Evolutionary conservation across 371 early-diverging fungal genomes (phyloP).

Genomic region (Choanephora cucurbitarum): DNA sequence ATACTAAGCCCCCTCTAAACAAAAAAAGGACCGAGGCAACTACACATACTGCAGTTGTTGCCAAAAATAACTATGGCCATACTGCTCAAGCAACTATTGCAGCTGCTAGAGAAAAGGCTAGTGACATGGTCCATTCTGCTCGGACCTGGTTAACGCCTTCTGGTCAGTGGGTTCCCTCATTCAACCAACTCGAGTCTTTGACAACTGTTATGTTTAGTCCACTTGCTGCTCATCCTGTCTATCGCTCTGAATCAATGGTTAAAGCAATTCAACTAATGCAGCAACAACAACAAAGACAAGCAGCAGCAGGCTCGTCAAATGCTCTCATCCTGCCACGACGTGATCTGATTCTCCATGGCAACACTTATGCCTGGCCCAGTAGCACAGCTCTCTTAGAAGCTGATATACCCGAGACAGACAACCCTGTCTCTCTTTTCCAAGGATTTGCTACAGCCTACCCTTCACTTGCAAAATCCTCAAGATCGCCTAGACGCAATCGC

Average conservation of each 20-base stretch:
- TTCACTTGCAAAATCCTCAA: constrained; percentile 33
- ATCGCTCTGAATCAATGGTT: constrained; percentile 47
- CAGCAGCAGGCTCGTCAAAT: constrained; percentile 9
- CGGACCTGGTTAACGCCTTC: constrained; percentile 41
- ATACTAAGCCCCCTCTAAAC: constrained; percentile 15
- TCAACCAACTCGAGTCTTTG: constrained; percentile 46
- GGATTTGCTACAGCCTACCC: constrained; percentile 66
- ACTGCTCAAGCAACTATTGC: constrained; percentile 18
- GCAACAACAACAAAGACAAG: constrained; percentile 42
- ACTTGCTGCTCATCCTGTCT: constrained; percentile 47
- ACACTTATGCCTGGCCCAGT: constrained; percentile 38
- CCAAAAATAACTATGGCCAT: not conserved
- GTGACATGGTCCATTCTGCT: constrained; percentile 32
- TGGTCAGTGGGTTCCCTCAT: constrained; percentile 33
- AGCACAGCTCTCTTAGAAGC: constrained; percentile 50
- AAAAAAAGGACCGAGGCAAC: constrained; percentile 12
- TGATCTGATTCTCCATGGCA: constrained; percentile 33
- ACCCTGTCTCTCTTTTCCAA: constrained; percentile 61
- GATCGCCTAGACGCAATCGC: constrained; percentile 29
- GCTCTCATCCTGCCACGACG: constrained; percentile 5
- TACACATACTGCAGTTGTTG: constrained; percentile 4
- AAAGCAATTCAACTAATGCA: constrained; percentile 49
- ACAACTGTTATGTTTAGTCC: constrained; percentile 55
- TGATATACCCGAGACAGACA: constrained; percentile 61
- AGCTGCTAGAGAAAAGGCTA: constrained; percentile 37